These are phyloP conservation scores for Eucalyptus tenuipes DNA, from an alignment of 345 rosid species.

Conservation along the genomic window DNA sequence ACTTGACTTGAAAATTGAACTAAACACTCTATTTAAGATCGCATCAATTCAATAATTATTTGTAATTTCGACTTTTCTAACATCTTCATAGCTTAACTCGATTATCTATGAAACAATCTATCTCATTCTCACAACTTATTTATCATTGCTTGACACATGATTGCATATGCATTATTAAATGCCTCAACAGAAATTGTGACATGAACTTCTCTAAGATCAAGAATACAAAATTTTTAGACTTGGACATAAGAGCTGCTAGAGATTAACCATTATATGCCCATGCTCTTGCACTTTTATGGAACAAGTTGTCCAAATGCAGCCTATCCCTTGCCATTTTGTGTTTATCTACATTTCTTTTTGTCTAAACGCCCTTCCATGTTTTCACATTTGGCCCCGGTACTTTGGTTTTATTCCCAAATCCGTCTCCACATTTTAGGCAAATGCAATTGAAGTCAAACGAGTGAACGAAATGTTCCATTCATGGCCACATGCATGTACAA, in stretches of 20 bases:
- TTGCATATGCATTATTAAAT: not conserved
- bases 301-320: not conserved
- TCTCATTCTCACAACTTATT: not conserved
- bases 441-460: not conserved
- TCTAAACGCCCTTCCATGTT: not conserved
- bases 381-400: not conserved
- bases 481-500: not conserved
- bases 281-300: not conserved
- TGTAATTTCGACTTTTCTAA: not conserved
- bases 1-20: not conserved
- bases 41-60: not conserved
- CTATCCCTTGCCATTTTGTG: not conserved
- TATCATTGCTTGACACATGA: not conserved
- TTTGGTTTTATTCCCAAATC: not conserved
- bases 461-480: not conserved
- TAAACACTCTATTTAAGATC: not conserved
- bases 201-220: not conserved
- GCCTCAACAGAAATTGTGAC: not conserved
- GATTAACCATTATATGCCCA: not conserved
- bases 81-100: not conserved
- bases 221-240: not conserved
- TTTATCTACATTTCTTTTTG: not conserved
- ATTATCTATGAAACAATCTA: not conserved
- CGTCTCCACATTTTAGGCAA: not conserved
- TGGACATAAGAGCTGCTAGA: not conserved